These are phyloP conservation scores for Priceomyces carsonii DNA, from an alignment of 805 yeast genomes.

Conservation along the genomic window DNA sequence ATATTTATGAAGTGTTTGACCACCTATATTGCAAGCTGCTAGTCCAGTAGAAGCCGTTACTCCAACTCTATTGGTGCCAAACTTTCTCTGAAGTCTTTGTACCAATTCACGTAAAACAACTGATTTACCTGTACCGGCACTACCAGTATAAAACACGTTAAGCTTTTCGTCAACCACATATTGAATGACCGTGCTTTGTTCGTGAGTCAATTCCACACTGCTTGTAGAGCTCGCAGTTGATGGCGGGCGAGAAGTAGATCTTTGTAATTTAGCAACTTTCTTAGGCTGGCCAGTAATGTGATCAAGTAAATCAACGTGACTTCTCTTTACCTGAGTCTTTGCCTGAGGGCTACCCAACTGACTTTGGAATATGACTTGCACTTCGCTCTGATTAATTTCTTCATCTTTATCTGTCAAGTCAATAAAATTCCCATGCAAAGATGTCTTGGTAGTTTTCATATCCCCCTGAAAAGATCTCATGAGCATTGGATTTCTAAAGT, in stretches of 20 bases:
- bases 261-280: slow-evolving; percentile 18
- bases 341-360: slow-evolving; percentile 2
- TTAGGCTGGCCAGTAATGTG: slow-evolving; percentile 20
- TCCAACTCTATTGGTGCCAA: slow-evolving; percentile 57
- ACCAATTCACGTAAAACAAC: slow-evolving; percentile 68
- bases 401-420: slow-evolving; percentile 11
- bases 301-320: slow-evolving; percentile 20
- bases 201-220: slow-evolving; percentile 25
- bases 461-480: slow-evolving; percentile 10
- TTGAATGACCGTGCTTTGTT: slow-evolving; percentile 50
- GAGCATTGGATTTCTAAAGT: slow-evolving; percentile 35
- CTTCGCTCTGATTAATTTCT: slow-evolving; percentile 1
- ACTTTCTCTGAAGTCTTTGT: slow-evolving; percentile 42
- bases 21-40: slow-evolving; percentile 94
- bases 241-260: slow-evolving; percentile 5
- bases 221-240: slow-evolving; percentile 4
- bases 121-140: slow-evolving; percentile 89
- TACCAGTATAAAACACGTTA: slow-evolving; percentile 75
- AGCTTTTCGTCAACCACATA: slow-evolving; percentile 50
- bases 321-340: slow-evolving; percentile 16
- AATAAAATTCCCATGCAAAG: slow-evolving; percentile 1
- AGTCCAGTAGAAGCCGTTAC: slow-evolving; percentile 95
- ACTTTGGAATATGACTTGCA: slow-evolving; percentile 5
- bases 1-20: slow-evolving; percentile 81
- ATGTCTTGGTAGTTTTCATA: slow-evolving; percentile 4